Percentiles rank a stretch among this genome's conserved stretches.
Conservation (phyloP, 2,329 filamentous ascomycete species). For the Colletotrichum lini region DNA sequence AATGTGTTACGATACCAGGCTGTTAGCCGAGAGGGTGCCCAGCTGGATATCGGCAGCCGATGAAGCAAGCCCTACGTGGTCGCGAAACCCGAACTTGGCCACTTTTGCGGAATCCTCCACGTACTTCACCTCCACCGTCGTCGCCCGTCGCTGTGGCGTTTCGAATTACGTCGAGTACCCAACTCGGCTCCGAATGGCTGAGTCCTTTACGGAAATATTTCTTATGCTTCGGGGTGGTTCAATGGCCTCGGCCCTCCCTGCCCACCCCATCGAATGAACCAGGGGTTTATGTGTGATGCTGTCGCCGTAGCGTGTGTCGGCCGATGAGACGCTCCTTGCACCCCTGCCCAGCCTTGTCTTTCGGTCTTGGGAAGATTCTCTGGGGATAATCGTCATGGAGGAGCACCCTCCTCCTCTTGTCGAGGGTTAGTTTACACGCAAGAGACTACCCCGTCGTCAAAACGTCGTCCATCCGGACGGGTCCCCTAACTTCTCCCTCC, state of each 20-base stretch:
- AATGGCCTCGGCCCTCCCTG: background rate
- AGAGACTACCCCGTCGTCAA: constrained; percentile 23
- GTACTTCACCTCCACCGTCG: background rate
- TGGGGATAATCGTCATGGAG: constrained; percentile 9
- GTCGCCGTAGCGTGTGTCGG: constrained; percentile 29
- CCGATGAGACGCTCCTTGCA: constrained; percentile 35
- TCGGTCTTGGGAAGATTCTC: constrained; percentile 21
- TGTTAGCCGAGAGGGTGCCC: constrained; percentile 12
- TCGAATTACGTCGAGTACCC: constrained; percentile 13
- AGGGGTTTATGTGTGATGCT: background rate
- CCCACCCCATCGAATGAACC: constrained; percentile 14
- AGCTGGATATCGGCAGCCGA: constrained; percentile 22
- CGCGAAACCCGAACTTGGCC: constrained; percentile 29
- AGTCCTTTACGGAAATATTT: constrained; percentile 17
- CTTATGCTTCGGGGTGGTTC: constrained; percentile 11
- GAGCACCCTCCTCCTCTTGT: constrained; percentile 3
- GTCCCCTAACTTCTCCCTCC: constrained; percentile 16
- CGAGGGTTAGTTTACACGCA: constrained; percentile 34
- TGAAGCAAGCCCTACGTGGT: constrained; percentile 29
- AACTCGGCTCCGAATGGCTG: constrained; percentile 9
- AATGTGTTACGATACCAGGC: background rate
- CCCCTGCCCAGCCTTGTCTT: constrained; percentile 31
- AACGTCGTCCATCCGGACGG: constrained; percentile 18
- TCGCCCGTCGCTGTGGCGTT: constrained; percentile 21
- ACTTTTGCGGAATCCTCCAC: constrained; percentile 11